Percentiles rank a stretch among this genome's conserved stretches.
phyloP scores from a whole-genome alignment of 192 early-diverging fungal genomes.

The Endogone sp. region DNA sequence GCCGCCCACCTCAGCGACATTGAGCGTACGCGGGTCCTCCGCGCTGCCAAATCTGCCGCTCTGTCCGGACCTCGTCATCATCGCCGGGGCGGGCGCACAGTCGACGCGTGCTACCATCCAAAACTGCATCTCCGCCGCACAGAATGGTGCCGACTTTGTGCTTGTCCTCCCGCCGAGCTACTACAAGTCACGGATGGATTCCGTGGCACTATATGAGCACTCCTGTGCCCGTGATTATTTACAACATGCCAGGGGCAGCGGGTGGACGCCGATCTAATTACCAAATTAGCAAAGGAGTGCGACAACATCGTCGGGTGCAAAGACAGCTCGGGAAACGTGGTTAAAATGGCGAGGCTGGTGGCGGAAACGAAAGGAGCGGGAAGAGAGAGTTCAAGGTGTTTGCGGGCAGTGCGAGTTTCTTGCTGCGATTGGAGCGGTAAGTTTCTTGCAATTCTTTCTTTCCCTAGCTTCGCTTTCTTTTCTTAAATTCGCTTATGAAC shows the following conservation, averaged over 20 bases:
- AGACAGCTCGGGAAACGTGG: slow-evolving; percentile 1
- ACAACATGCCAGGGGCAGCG: slow-evolving; percentile 1
- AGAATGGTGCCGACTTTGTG: background rate
- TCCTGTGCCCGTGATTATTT: background rate
- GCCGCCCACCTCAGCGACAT: background rate
- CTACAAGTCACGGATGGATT: background rate
- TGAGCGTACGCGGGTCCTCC: background rate
- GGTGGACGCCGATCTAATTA: background rate
- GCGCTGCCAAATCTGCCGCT: background rate
- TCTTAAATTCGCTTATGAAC: background rate
- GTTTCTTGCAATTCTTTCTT: background rate
- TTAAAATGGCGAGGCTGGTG: background rate
- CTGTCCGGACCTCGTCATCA: background rate
- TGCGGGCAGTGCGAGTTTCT: background rate
- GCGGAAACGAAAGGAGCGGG: background rate
- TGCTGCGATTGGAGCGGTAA: background rate
- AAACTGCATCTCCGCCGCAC: background rate
- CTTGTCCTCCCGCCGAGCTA: background rate
- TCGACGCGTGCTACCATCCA: background rate
- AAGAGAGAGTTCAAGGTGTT: background rate
- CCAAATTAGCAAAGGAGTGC: background rate
- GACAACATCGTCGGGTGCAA: background rate
- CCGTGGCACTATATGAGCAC: background rate
- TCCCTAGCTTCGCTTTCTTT: background rate
- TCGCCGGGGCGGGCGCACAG: background rate